These are phyloP conservation scores for Sextonia rubra DNA, from an alignment of 164 flowering plant species.

Conservation along the genomic window DNA sequence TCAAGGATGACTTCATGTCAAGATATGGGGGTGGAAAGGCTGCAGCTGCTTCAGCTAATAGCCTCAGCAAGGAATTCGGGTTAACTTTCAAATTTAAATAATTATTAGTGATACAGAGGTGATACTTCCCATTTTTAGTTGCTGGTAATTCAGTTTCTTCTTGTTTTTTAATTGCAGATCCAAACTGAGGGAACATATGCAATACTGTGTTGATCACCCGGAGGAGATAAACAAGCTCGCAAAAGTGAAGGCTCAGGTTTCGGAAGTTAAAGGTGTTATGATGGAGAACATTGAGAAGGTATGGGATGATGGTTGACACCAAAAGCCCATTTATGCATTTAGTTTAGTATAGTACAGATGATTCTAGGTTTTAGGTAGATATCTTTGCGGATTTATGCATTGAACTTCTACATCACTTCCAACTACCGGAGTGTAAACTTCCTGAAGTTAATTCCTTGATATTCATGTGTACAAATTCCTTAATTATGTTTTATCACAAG, in stretches of 20 bases:
- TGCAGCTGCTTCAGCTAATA: constrained; percentile 18
- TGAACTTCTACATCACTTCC: background rate
- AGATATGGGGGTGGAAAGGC: constrained; percentile 32
- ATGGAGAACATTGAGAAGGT: constrained; percentile 33
- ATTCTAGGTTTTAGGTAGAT: background rate
- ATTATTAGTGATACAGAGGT: background rate
- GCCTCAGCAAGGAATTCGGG: constrained; percentile 29
- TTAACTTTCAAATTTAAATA: background rate
- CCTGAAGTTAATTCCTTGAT: no score
- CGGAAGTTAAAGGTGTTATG: constrained; percentile 34
- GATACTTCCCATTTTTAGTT: background rate
- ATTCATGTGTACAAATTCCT: no score
- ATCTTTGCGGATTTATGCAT: background rate
- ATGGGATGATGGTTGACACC: background rate
- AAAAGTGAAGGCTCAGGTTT: constrained; percentile 33
- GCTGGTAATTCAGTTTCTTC: background rate
- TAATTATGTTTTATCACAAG: no score
- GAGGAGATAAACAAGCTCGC: constrained; percentile 30
- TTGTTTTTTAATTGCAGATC: constrained; percentile 10
- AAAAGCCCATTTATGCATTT: background rate
- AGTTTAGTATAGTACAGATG: background rate
- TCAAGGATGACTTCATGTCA: constrained; percentile 22
- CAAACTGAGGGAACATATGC: constrained; percentile 24
- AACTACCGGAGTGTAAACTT: background rate
- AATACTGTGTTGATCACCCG: constrained; percentile 25